Conservation (phyloP, 2,329 filamentous ascomycete species). For the Lachnellula suecica region DNA sequence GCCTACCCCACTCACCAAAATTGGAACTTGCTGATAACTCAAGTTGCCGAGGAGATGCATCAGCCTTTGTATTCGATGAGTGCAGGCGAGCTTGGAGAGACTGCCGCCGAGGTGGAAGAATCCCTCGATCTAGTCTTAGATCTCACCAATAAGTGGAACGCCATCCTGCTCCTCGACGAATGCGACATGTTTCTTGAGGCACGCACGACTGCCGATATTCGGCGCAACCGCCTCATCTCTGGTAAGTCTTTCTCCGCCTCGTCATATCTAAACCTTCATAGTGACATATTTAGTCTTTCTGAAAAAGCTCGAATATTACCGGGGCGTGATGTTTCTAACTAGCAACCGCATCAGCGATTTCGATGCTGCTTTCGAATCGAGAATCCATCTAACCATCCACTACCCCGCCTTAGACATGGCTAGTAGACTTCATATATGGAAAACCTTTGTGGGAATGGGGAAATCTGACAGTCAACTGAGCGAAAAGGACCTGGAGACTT, state of each 20-base stretch:
- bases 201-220: conserved; percentile 31
- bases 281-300: conserved; percentile 29
- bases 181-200: conserved; percentile 55
- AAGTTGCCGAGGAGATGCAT: conserved; percentile 32
- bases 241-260: conserved; percentile 5
- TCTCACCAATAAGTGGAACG: conserved; percentile 71
- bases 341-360: conserved; percentile 30
- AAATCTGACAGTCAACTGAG: conserved; percentile 32
- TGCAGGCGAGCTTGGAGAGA: conserved; percentile 13
- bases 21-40: conserved; percentile 53
- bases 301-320: conserved; percentile 34
- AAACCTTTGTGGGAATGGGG: conserved; percentile 11
- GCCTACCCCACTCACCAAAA: conserved; percentile 34
- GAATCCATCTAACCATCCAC: conserved; percentile 29
- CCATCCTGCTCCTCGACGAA: conserved; percentile 71
- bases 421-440: conserved; percentile 23
- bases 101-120: conserved; percentile 38
- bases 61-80: conserved; percentile 34
- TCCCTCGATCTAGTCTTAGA: conserved; percentile 67
- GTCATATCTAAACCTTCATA: neutral
- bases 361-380: conserved; percentile 30
- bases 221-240: conserved; percentile 39
- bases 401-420: conserved; percentile 14
- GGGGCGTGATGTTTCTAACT: conserved; percentile 38
- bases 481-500: conserved; percentile 36